Conservation (phyloP, 2,329 filamentous ascomycete genomes). For the Aspergillus brunneoviolaceus region DNA sequence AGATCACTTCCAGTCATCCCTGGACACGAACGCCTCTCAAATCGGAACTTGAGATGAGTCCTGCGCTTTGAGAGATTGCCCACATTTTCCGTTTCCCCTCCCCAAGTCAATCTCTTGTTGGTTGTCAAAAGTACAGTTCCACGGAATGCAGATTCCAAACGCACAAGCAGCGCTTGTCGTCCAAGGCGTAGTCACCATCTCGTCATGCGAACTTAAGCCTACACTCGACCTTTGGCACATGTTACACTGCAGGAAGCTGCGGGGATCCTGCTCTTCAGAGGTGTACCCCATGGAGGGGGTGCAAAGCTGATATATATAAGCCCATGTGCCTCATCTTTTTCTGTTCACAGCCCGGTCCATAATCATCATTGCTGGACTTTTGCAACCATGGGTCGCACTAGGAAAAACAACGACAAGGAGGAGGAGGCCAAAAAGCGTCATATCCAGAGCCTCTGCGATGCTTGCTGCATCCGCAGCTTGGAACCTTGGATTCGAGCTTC, state of each 20-base stretch:
- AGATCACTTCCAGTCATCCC: background rate
- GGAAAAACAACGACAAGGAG: background rate
- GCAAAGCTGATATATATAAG: background rate
- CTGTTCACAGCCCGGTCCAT: background rate
- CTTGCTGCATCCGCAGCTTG: background rate
- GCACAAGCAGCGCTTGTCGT: too few species aligned
- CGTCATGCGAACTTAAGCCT: background rate
- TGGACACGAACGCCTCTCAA: background rate
- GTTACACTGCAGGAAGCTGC: background rate
- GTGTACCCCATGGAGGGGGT: background rate
- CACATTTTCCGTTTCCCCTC: too few species aligned
- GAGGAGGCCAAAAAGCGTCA: background rate
- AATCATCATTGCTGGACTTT: background rate
- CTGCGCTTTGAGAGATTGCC: background rate
- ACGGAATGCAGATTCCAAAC: background rate
- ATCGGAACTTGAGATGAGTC: background rate
- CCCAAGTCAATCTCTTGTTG: background rate
- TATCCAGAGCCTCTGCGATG: background rate
- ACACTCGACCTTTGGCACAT: background rate
- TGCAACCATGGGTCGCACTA: background rate
- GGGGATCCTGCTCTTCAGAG: background rate
- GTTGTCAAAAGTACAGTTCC: background rate
- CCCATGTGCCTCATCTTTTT: background rate
- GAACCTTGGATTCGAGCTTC: background rate
- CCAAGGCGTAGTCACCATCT: background rate